Evolutionary conservation across 805 yeast species (phyloP).

Genomic region (Zygosaccharomyces bailii): DNA sequence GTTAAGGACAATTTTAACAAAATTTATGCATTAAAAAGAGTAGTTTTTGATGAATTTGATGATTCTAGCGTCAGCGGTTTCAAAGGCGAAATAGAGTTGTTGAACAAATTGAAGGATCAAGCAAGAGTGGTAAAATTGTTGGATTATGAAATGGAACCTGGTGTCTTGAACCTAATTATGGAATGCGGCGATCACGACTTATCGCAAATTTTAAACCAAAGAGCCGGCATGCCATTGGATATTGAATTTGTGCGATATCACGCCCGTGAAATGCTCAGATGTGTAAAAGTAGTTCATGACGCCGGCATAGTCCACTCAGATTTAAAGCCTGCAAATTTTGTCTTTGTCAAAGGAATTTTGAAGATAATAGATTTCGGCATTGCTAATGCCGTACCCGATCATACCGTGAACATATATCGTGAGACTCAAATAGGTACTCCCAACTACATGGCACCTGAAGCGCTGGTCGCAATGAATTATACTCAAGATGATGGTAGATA

Average conservation of each 20-base stretch:
- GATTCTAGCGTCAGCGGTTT: conserved; percentile 70
- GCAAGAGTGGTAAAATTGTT: conserved; percentile 74
- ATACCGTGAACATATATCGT: conserved; percentile 84
- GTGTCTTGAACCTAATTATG: conserved; percentile 72
- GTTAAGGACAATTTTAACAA: conserved; percentile 57
- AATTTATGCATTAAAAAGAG: conserved; percentile 76
- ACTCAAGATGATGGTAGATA: conserved; percentile 24
- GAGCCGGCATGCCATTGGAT: conserved; percentile 53
- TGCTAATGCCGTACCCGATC: conserved; percentile 91
- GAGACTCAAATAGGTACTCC: conserved; percentile 94
- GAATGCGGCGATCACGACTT: conserved; percentile 93
- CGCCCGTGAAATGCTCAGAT: conserved; percentile 70
- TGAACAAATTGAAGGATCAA: conserved; percentile 55
- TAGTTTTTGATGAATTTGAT: conserved; percentile 76
- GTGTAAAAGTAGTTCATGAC: conserved; percentile 84
- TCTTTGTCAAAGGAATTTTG: conserved; percentile 76
- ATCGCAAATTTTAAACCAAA: conserved; percentile 68
- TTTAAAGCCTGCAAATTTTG: conserved; percentile 66
- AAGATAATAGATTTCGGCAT: conserved; percentile 95
- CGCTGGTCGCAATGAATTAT: conserved; percentile 58
- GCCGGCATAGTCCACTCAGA: conserved; percentile 85
- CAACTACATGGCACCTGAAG: conserved; percentile 97
- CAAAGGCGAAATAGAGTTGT: conserved; percentile 83
- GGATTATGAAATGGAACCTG: conserved; percentile 66
- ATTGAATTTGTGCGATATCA: conserved; percentile 75